A percentile compares a stretch with the other conserved stretches of the same genome.
Conservation (phyloP, 2,329 filamentous ascomycete species). For the Dactylonectria macrodidyma region DNA sequence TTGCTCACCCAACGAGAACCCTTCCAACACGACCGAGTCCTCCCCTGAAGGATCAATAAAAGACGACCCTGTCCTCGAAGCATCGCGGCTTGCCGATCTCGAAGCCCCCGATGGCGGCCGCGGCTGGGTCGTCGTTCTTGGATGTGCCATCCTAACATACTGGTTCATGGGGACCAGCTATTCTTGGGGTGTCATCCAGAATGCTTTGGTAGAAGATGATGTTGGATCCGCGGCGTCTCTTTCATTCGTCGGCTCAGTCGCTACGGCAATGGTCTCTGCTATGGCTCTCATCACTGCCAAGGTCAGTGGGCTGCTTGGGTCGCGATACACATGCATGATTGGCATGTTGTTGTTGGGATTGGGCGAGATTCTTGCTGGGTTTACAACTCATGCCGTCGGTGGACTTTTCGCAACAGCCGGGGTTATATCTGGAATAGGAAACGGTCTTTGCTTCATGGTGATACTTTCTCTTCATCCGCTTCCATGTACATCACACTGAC, state of each 20-base stretch:
- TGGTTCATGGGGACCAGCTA: slow-evolving; percentile 68
- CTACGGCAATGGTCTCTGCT: slow-evolving; percentile 55
- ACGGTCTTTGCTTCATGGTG: slow-evolving; percentile 45
- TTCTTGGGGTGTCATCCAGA: slow-evolving; percentile 71
- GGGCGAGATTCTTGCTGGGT: slow-evolving; percentile 51
- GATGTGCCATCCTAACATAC: slow-evolving; percentile 64
- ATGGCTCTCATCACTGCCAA: slow-evolving; percentile 62
- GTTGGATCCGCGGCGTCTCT: slow-evolving; percentile 64
- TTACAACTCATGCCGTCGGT: slow-evolving; percentile 44
- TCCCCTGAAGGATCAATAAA: slow-evolving; percentile 4
- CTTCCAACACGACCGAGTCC: neutral
- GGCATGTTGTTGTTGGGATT: slow-evolving; percentile 64
- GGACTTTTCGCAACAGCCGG: slow-evolving; percentile 49
- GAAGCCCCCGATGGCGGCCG: slow-evolving; percentile 65
- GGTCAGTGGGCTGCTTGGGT: slow-evolving; percentile 63
- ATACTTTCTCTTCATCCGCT: slow-evolving; percentile 43
- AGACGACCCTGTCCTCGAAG: slow-evolving; percentile 48
- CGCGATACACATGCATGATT: slow-evolving; percentile 58
- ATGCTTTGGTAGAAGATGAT: slow-evolving; percentile 62
- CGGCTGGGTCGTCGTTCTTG: slow-evolving; percentile 65
- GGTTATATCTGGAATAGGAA: slow-evolving; percentile 43
- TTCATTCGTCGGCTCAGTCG: slow-evolving; percentile 67
- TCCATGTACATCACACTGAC: neutral
- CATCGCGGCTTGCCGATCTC: slow-evolving; percentile 58
- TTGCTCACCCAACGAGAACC: neutral